A percentile compares a stretch with the other conserved stretches of the same genome.
These are phyloP conservation scores for Pezicula rhizophila DNA, from an alignment of 2,329 filamentous ascomycete genomes.

Conservation along the genomic window DNA sequence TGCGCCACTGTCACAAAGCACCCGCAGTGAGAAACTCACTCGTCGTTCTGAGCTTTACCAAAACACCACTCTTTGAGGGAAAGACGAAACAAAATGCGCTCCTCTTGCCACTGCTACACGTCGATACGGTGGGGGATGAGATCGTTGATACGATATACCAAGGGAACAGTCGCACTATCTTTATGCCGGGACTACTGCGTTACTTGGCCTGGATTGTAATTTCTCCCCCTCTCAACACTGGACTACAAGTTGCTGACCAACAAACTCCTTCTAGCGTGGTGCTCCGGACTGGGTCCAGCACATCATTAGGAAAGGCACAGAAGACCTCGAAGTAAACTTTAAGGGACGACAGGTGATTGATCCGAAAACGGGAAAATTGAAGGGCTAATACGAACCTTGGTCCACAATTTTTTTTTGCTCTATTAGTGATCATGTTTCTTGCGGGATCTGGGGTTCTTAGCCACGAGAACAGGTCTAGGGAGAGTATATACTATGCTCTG, in stretches of 20 bases:
- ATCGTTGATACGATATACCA: slow-evolving; percentile 18
- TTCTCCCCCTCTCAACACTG: too few species aligned
- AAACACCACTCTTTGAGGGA: slow-evolving; percentile 20
- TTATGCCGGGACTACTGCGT: slow-evolving; percentile 15
- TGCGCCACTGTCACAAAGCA: slow-evolving; percentile 3
- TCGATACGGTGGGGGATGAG: slow-evolving; percentile 20
- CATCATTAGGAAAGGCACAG: not conserved
- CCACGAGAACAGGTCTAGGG: too few species aligned
- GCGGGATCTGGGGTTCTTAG: too few species aligned
- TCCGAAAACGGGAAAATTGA: not conserved
- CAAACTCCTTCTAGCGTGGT: too few species aligned
- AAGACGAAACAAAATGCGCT: slow-evolving; percentile 20
- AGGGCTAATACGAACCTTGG: too few species aligned
- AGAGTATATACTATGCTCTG: too few species aligned
- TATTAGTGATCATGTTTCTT: too few species aligned
- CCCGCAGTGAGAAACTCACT: slow-evolving; percentile 17
- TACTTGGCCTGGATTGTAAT: slow-evolving; percentile 5
- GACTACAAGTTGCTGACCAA: too few species aligned
- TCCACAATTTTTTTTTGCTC: too few species aligned
- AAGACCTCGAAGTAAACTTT: not conserved
- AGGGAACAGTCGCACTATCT: slow-evolving; percentile 13
- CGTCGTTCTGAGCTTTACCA: slow-evolving; percentile 19
- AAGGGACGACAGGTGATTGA: not conserved
- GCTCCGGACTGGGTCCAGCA: not conserved
- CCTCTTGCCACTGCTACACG: slow-evolving; percentile 18